Base-by-base conservation (phyloP, 495 filamentous ascomycete species). In the Daldinia grandis region DNA sequence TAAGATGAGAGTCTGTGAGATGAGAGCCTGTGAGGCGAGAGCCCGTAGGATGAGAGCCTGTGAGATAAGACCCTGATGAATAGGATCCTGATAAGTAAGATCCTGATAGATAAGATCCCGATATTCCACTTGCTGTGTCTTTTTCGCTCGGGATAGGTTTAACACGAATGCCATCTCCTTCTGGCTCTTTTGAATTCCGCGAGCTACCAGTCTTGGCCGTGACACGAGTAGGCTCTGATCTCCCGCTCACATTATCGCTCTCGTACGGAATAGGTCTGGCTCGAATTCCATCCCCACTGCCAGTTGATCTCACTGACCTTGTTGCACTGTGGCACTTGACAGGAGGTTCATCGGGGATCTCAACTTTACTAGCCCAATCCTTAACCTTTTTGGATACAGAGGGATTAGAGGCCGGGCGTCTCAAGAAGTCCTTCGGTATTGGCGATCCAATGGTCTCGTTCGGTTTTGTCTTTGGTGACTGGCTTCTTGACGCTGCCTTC, bases 401-500 rank as follows among this genome's bases (percentile, higher is more conserved):
- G 5, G 85, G 84, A 62, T 87, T 87, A 33, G 79, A 76, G 14
- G 80, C 80, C 0, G 83, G 81, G 21, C 78, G 77, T 62, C 79
- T 85, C 71, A 79, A 74, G 62, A 80, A 88, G 77, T 81, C 84
- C 67, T 83, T 90, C 72, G 78, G 87, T 60, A 81, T 82, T 27
- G 71, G 82, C 61, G 63, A 81, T 4, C 77, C 78, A 24, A 54
- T 76, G 15, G 31, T 51, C 31, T 78, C 79, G 15, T 82, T 87
- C 15, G 82, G 65, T 59, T 75, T 81, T 7, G 73, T 19, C 40
- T 76, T 76, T 17, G 68, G 74, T 8, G 78, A 54, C 37, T 68
- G 72, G 47, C 53, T 74, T 53, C 77, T 81, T 0, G 80, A 75
- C 4, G 81, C 77, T 50, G 81, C 84, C 63, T 84, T 85, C 49